Evolutionary conservation across 2,329 filamentous ascomycete genomes (phyloP), one percentile per base, ranked within the genome.

Genomic region (Mycosphaerelloides madeirae): DNA sequence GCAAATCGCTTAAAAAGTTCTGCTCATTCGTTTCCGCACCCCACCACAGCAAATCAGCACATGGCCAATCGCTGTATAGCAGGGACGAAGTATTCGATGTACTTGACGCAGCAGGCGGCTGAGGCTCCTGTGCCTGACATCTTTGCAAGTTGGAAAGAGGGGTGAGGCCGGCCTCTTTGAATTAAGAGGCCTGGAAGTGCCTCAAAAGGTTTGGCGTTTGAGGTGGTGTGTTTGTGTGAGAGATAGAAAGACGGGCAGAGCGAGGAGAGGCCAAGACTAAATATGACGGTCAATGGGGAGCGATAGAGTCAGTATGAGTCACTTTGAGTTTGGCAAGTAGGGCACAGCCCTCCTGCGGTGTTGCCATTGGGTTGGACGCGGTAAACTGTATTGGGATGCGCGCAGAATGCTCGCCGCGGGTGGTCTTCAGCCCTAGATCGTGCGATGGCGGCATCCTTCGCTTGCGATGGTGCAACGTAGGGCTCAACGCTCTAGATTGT

Each of bases 181-280:
- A 34, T 44, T 39, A 34, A 36, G 47, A 50, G 47, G 47, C 47
- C 47, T 6, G 15, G 8, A 25, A 9, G 33, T 35, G 33, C 15
- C 33, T 18, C 19, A 12, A 19, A 6, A 15, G 3, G 8, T 8
- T 14, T 35, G 33, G 5, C 13, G 31, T 14, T 14, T 6, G 5
- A 5, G 13, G 15, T 14, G 6, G 31, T 32, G 6, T 32, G 31
- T 5, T 32, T 32, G 31, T 29, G 28, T 29, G 31, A 6, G 15
- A 32, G 31, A 32, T 5, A 5, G 15, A 15, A 8, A 6, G 33
- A 6, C n/a, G 15, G 8, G 16, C 16, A 15, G 9, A 9, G 22
- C 6, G 22, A 25, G 9, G 22, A 25, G 22, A 9, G 22, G 9
- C 22, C 6, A 35, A 18, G 33, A 18, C 16, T 14, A 12, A 18